phyloP scores from a whole-genome alignment of 495 filamentous ascomycete genomes.

The Rhizodiscina lignyota region DNA sequence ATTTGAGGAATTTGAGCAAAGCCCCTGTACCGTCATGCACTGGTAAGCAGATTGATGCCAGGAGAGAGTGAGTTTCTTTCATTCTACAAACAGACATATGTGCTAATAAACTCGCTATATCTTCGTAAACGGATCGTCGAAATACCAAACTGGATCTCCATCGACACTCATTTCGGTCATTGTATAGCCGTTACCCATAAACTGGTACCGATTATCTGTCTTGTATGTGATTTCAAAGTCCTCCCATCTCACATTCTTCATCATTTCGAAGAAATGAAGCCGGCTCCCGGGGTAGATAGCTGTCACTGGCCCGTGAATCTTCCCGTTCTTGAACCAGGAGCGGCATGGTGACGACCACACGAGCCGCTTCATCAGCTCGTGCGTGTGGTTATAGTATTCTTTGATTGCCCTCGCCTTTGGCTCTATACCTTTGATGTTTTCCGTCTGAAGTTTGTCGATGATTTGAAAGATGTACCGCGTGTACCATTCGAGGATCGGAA shows the following conservation, averaged over 20 bases:
- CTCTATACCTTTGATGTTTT: slow-evolving; percentile 15
- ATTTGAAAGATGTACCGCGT: slow-evolving; percentile 35
- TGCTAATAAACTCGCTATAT: no score
- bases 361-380: slow-evolving; percentile 29
- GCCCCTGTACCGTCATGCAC: no score
- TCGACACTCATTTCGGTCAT: slow-evolving; percentile 15
- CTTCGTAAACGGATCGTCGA: no score
- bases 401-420: slow-evolving; percentile 25
- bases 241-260: slow-evolving; percentile 28
- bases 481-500: slow-evolving; percentile 18
- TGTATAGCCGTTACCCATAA: slow-evolving; percentile 28
- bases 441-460: slow-evolving; percentile 24
- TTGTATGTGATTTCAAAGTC: slow-evolving; percentile 31
- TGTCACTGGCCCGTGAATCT: slow-evolving; percentile 16
- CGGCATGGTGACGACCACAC: slow-evolving; percentile 32
- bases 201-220: slow-evolving; percentile 27
- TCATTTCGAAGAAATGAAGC: slow-evolving; percentile 30
- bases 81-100: no score
- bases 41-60: no score
- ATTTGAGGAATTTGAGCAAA: no score
- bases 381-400: slow-evolving; percentile 28
- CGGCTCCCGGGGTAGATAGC: slow-evolving; percentile 22
- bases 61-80: no score
- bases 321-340: slow-evolving; percentile 34
- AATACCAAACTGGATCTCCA: no score